Evolutionary conservation across 495 filamentous ascomycete genomes (phyloP), one percentile per base, ranked within the genome.

Genomic region (Penicillium taxi): DNA sequence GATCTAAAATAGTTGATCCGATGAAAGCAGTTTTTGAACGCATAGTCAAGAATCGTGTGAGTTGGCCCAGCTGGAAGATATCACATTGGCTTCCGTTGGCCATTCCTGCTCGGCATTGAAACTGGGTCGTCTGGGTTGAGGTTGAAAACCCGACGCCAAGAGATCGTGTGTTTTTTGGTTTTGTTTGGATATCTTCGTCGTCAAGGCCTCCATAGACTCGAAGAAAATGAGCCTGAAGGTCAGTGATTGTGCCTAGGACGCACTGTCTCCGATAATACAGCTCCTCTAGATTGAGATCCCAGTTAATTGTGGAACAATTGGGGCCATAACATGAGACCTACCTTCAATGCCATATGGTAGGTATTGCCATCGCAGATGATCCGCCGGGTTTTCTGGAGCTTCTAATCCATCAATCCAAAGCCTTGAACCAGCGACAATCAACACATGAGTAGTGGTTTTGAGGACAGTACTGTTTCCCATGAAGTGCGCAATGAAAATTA

Each of bases 1-100:
- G 42, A 58, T 70, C 39, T 62, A 70, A 55, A 47, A 73, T 13
- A 60, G 57, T 46, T 65, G 70, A 56, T 45, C 66, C 56, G 53
- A 78, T 33, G 35, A 69, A 69, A n/a, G 66, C 59, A 0, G 63
- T 66, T 25, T 59, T 71, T 15, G 63, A 53, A 16, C 64, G 57
- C 29, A 66, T 66, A 4, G 69, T 52, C 17, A 94, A 79, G 55
- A 93, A 94, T 25, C 83, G 81, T 42, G 84, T 60, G 69, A 87
- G 86, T 59, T 93, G 84, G 11, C 87, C 87, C 0, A 93, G 70
- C 48, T 94, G 85, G 55, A 85, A 94, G 4, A 80, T 77, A 58
- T 94, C 87, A 55, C 87, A 94, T 42, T 81, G 74, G 11, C 70
- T 63, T 25, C 76, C 82, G 23, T 80, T 80, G 39, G 80, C 82